phyloP scores from a whole-genome alignment of 345 rosid genomes.

The Eucalyptus viminalis region DNA sequence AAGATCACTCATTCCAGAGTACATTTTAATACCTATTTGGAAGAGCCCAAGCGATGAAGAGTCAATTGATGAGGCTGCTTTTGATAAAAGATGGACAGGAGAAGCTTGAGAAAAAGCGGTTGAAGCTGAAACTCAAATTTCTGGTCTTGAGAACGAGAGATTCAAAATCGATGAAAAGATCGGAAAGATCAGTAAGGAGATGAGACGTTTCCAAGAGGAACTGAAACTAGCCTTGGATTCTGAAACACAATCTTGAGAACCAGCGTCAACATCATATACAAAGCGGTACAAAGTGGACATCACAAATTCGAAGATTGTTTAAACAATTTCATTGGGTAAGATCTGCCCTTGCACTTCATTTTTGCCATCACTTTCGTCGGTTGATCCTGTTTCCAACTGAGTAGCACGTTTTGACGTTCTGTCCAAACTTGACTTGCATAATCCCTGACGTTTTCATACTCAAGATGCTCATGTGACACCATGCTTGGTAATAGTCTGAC shows the following conservation, averaged over 20 bases:
- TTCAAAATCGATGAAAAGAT: neutral
- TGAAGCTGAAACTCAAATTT: neutral
- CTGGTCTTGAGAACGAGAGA: neutral
- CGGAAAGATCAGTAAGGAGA: neutral
- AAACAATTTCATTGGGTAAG: neutral
- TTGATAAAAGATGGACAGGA: constrained; percentile 3
- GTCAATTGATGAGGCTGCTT: neutral
- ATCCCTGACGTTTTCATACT: neutral
- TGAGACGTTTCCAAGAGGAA: neutral
- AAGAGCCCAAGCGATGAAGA: neutral
- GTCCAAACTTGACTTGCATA: neutral
- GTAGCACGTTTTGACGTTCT: neutral
- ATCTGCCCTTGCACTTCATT: neutral
- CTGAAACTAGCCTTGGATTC: neutral
- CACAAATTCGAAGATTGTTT: neutral
- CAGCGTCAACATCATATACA: neutral
- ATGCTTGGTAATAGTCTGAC: too few relatives aligned
- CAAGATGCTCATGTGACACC: neutral
- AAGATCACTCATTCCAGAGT: neutral
- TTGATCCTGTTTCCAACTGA: neutral
- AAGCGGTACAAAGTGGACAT: neutral
- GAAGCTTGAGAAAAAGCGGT: neutral
- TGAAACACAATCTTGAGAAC: neutral
- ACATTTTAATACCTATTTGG: neutral
- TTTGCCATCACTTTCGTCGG: neutral